Percentiles rank a stretch among this genome's conserved stretches.
These are phyloP conservation scores for Camellia japonica DNA, from an alignment of 148 eudicot genomes.

Conservation along the genomic window DNA sequence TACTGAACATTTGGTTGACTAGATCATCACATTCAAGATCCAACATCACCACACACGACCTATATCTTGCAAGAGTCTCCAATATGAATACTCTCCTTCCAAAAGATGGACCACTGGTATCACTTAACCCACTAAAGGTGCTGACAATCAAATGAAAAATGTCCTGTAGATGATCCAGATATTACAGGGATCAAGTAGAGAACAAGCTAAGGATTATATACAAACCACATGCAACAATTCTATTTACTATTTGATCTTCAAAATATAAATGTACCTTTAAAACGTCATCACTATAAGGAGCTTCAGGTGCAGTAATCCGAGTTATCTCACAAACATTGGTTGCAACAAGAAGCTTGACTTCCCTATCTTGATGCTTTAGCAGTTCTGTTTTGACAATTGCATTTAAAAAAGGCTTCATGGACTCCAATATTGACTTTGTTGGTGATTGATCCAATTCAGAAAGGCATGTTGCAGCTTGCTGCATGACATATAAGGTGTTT, in stretches of 20 bases:
- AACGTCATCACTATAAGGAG: constrained; percentile 82
- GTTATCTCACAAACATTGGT: constrained; percentile 90
- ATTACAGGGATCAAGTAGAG: constrained; percentile 12
- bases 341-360: constrained; percentile 78
- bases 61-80: constrained; percentile 90
- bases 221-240: not conserved
- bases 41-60: constrained; percentile 93
- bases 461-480: constrained; percentile 73
- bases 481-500: constrained; percentile 18
- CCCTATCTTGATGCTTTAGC: constrained; percentile 80
- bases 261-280: constrained; percentile 56
- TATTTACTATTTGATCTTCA: not conserved
- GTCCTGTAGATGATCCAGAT: constrained; percentile 45
- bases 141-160: constrained; percentile 69
- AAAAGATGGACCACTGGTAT: constrained; percentile 69
- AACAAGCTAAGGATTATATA: not conserved
- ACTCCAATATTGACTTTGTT: constrained; percentile 53
- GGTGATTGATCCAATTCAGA: constrained; percentile 88
- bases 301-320: constrained; percentile 94
- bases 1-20: constrained; percentile 71
- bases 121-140: constrained; percentile 73
- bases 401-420: constrained; percentile 75
- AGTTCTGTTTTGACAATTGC: constrained; percentile 79
- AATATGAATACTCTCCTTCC: constrained; percentile 81
- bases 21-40: constrained; percentile 98